Percentiles rank a stretch among this genome's conserved stretches.
Evolutionary conservation across 1,139 yeast genomes (phyloP).

Genomic region (Saccharomyces hybrid): DNA sequence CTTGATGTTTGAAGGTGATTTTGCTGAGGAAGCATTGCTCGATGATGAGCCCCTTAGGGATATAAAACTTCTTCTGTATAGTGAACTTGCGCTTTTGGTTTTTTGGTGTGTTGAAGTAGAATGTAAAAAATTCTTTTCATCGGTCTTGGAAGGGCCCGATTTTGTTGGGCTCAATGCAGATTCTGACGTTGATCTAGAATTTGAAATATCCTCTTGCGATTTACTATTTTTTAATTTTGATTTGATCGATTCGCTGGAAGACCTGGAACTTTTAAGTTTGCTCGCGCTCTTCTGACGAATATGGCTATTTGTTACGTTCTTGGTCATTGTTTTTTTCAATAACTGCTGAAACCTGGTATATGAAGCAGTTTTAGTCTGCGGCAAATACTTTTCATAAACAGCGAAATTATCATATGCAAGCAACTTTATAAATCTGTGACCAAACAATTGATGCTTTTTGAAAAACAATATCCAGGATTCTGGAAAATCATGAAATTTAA

Average conservation of each 20-base stretch:
- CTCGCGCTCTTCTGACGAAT: conserved; percentile 14
- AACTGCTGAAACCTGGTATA: conserved; percentile 50
- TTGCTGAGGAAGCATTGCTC: conserved; percentile 8
- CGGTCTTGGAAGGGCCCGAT: conserved; percentile 7
- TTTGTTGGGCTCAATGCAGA: conserved; percentile 10
- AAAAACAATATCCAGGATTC: conserved; percentile 65
- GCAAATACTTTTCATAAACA: conserved; percentile 42
- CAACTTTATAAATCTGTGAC: conserved; percentile 57
- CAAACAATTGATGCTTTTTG: conserved; percentile 49
- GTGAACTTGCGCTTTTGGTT: conserved; percentile 27
- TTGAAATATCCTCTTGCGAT: conserved; percentile 11
- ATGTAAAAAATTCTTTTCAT: conserved; percentile 9
- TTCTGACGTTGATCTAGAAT: conserved; percentile 23
- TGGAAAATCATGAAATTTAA: conserved; percentile 58
- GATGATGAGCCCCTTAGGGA: conserved; percentile 25
- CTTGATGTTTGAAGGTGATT: conserved; percentile 16
- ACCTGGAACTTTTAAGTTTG: conserved; percentile 8
- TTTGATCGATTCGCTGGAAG: conserved; percentile 25
- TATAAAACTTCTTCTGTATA: conserved; percentile 31
- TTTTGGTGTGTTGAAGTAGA: conserved; percentile 21
- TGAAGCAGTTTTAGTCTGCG: conserved; percentile 40
- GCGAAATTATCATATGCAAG: conserved; percentile 56
- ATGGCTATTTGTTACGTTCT: conserved; percentile 29
- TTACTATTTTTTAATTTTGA: conserved; percentile 8
- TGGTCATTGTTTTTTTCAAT: conserved; percentile 42